phyloP scores from a whole-genome alignment of 2,329 filamentous ascomycete genomes.

The Fusarium sp. region DNA sequence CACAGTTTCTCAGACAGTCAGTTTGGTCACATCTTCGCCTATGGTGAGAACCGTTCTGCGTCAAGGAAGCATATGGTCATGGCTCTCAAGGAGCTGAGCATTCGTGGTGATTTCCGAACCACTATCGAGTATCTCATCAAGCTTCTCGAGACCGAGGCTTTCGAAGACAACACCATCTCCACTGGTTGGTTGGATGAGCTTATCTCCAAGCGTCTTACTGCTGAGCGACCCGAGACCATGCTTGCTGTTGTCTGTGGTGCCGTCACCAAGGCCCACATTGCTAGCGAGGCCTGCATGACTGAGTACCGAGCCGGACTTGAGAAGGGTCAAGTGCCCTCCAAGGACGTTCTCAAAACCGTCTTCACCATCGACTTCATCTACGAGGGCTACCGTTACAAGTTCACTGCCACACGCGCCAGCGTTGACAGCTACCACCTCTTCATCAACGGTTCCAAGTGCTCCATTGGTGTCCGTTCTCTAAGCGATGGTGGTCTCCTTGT shows the following conservation, averaged over 20 bases:
- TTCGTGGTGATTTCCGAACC: slow-evolving; percentile 98
- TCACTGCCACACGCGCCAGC: slow-evolving; percentile 93
- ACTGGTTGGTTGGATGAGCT: slow-evolving; percentile 99
- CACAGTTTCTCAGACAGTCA: slow-evolving; percentile 99
- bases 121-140: slow-evolving; percentile 99
- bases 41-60: slow-evolving; percentile 95
- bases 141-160: slow-evolving; percentile 95
- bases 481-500: slow-evolving; percentile 94
- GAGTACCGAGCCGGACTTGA: slow-evolving; percentile 91
- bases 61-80: slow-evolving; percentile 99
- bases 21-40: slow-evolving; percentile 99
- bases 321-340: slow-evolving; percentile 96
- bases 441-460: slow-evolving; percentile 98
- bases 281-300: slow-evolving; percentile 87
- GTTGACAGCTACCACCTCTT: slow-evolving; percentile 96
- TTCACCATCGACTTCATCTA: slow-evolving; percentile 99
- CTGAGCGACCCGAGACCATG: slow-evolving; percentile 92
- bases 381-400: slow-evolving; percentile 95
- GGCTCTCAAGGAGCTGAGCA: slow-evolving; percentile 97
- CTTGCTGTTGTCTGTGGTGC: slow-evolving; percentile 96
- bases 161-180: slow-evolving; percentile 99
- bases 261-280: slow-evolving; percentile 91
- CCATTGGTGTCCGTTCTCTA: slow-evolving; percentile 89
- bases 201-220: slow-evolving; percentile 96
- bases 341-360: slow-evolving; percentile 96